These are phyloP conservation scores for Aspergillus asperescens DNA, from an alignment of 495 filamentous ascomycete species.

Conservation along the genomic window DNA sequence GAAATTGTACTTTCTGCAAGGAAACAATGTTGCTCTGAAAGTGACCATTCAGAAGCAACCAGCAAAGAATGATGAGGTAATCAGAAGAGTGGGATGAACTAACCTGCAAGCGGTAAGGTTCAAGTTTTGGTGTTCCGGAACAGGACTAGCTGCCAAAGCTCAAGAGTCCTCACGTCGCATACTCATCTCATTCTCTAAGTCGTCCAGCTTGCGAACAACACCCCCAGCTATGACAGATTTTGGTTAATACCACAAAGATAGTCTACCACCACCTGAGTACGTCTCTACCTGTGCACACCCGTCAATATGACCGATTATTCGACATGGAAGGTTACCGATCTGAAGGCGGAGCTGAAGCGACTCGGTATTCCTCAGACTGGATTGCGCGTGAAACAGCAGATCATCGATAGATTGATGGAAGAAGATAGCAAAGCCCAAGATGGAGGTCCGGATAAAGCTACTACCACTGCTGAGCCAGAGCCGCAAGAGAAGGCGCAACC, in stretches of 20 bases:
- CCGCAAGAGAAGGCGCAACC: conserved; percentile 16
- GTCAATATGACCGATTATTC: conserved; percentile 46
- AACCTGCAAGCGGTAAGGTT: neutral
- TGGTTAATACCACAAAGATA: conserved; percentile 8
- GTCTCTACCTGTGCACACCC: neutral
- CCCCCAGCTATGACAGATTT: conserved; percentile 9
- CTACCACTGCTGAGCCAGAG: conserved; percentile 13
- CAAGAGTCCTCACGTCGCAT: conserved; percentile 23
- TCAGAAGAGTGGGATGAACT: neutral
- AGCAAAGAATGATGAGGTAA: too few relatives aligned
- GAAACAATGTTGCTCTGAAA: conserved; percentile 20
- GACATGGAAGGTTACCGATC: conserved; percentile 49
- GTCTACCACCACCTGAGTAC: neutral
- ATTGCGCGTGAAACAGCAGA: conserved; percentile 45
- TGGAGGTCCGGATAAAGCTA: conserved; percentile 14
- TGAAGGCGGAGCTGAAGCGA: conserved; percentile 49
- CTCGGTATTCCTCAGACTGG: conserved; percentile 49
- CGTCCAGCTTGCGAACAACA: neutral
- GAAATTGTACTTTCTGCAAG: conserved; percentile 1
- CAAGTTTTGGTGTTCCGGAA: neutral
- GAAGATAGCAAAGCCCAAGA: conserved; percentile 32
- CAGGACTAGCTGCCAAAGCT: conserved; percentile 15
- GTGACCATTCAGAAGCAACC: conserved; percentile 11
- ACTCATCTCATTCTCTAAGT: conserved; percentile 6
- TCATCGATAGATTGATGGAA: conserved; percentile 44